Percentiles rank a stretch among this genome's conserved stretches.
These are phyloP conservation scores for Pythium insidiosum DNA, from an alignment of 352 stramenopile species.

Conservation along the genomic window DNA sequence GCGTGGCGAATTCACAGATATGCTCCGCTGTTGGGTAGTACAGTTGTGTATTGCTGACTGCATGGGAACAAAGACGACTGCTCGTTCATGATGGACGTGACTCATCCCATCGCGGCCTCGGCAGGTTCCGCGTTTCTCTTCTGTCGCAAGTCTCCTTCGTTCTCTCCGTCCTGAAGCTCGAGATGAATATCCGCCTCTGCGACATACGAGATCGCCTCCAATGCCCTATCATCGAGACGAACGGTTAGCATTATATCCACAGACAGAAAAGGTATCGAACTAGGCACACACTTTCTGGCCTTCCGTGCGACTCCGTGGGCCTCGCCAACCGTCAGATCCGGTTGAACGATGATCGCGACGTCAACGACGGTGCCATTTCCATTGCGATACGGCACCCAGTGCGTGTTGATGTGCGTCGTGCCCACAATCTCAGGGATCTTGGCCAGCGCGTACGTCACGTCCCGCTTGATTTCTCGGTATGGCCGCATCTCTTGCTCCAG, in stretches of 20 bases:
- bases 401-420: constrained; percentile 77
- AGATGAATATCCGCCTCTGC: constrained; percentile 75
- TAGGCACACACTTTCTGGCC: constrained; percentile 41
- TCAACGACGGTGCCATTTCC: constrained; percentile 65
- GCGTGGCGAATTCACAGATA: too few relatives aligned
- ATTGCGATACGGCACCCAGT: constrained; percentile 60
- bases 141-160: too few relatives aligned
- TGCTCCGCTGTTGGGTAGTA: too few relatives aligned
- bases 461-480: constrained; percentile 66
- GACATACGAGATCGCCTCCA: constrained; percentile 74
- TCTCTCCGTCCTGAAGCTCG: constrained; percentile 63
- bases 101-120: too few relatives aligned
- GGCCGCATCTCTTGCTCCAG: constrained; percentile 56
- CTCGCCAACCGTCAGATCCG: constrained; percentile 68
- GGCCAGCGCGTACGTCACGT: constrained; percentile 51
- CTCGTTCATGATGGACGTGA: too few relatives aligned
- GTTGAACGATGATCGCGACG: constrained; percentile 68
- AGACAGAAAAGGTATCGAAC: too few relatives aligned
- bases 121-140: too few relatives aligned
- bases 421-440: constrained; percentile 60
- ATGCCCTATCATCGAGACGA: too few relatives aligned
- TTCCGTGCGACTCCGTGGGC: constrained; percentile 65
- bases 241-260: too few relatives aligned
- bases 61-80: too few relatives aligned
- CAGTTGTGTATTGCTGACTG: too few relatives aligned